Percentiles rank a stretch among this genome's conserved stretches.
Evolutionary conservation across 2,329 filamentous ascomycete species (phyloP).

Genomic region (Verticillium zaregamsianum): DNA sequence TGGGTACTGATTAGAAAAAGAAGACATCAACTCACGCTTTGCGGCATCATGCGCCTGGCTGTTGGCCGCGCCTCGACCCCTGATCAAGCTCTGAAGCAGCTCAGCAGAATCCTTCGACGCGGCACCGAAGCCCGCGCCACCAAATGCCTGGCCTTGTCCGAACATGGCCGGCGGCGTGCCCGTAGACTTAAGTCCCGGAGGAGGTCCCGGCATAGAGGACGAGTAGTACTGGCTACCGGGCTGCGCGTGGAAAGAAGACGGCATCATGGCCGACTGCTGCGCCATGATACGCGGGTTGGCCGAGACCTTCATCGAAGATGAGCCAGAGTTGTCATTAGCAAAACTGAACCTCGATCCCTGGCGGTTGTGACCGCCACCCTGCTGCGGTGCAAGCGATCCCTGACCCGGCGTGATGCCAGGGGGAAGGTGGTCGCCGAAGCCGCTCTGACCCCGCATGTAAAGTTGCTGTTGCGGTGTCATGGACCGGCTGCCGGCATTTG

Average conservation of each 20-base stretch:
- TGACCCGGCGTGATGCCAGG: constrained; percentile 51
- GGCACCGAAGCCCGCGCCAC: constrained; percentile 59
- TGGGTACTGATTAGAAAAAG: constrained; percentile 83
- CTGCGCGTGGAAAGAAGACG: constrained; percentile 56
- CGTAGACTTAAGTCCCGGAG: constrained; percentile 90
- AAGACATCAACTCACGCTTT: constrained; percentile 99
- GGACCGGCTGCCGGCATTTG: constrained; percentile 60
- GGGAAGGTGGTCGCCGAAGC: constrained; percentile 58
- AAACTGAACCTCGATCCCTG: constrained; percentile 88
- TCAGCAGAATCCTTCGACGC: constrained; percentile 71
- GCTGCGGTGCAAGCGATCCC: constrained; percentile 49
- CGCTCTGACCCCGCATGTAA: constrained; percentile 60
- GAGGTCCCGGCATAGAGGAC: constrained; percentile 83
- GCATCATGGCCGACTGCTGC: constrained; percentile 86
- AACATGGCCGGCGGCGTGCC: constrained; percentile 95
- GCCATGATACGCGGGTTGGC: constrained; percentile 77
- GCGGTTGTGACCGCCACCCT: constrained; percentile 67
- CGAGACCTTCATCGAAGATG: constrained; percentile 68
- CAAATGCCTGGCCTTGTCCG: constrained; percentile 81
- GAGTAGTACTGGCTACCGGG: constrained; percentile 71
- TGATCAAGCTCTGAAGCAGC: constrained; percentile 77
- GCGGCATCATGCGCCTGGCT: constrained; percentile 75
- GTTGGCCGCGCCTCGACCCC: constrained; percentile 62
- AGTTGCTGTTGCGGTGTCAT: constrained; percentile 77
- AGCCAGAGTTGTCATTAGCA: constrained; percentile 66